These are phyloP conservation scores for Periconia digitata DNA, from an alignment of 2,329 filamentous ascomycete genomes.

Conservation along the genomic window DNA sequence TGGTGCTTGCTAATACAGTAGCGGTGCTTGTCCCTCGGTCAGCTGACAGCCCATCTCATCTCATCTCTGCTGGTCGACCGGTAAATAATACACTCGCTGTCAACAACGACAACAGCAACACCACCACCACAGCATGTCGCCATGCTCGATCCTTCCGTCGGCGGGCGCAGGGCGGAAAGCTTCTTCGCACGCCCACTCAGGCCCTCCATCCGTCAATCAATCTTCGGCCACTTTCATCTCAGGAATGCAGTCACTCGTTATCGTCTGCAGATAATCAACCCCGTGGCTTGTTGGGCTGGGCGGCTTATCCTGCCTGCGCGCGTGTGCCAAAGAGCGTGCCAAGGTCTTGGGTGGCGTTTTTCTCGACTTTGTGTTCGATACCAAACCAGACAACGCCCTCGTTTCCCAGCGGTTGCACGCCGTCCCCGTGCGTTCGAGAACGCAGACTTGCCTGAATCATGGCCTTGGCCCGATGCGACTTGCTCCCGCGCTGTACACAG, in stretches of 20 bases:
- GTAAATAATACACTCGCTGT: too few relatives aligned
- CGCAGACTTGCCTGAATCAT: constrained; percentile 32
- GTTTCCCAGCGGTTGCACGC: constrained; percentile 18
- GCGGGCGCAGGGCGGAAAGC: not conserved
- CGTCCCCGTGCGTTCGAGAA: constrained; percentile 35
- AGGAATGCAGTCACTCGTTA: not conserved
- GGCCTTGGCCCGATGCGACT: constrained; percentile 34
- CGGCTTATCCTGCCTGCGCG: not conserved
- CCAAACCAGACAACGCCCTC: constrained; percentile 27
- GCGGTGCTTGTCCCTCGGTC: not conserved
- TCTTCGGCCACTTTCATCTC: not conserved
- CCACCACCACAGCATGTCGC: not conserved
- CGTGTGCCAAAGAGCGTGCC: constrained; percentile 15
- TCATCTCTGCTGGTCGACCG: too few relatives aligned
- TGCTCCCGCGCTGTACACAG: constrained; percentile 14
- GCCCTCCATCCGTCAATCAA: not conserved
- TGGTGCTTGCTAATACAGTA: too few relatives aligned
- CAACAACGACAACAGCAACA: too few relatives aligned
- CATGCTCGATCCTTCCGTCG: too few relatives aligned
- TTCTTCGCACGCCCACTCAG: not conserved
- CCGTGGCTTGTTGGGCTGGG: too few relatives aligned
- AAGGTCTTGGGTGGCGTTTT: constrained; percentile 43
- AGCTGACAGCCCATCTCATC: too few relatives aligned
- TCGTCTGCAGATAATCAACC: too few relatives aligned
- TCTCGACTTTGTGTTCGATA: constrained; percentile 24